phyloP scores from a whole-genome alignment of 176 grass and related monocot species.

The Oryza australiensis region DNA sequence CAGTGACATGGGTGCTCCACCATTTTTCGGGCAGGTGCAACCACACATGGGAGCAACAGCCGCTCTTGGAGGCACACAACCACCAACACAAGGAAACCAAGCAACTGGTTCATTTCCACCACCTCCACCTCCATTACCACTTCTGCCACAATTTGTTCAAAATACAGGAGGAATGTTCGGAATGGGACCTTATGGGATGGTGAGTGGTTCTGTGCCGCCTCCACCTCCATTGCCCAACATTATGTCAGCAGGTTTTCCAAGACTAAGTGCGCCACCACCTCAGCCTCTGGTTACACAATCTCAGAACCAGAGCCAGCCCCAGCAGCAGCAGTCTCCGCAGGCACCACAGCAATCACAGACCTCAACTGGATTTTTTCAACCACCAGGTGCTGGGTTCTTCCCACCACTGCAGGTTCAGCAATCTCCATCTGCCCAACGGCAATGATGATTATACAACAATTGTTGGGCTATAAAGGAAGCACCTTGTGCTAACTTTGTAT shows the following conservation, averaged over 20 bases:
- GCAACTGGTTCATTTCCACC: slow-evolving; percentile 52
- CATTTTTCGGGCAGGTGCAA: slow-evolving; percentile 54
- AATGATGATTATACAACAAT: slow-evolving; percentile 47
- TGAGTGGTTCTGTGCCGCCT: slow-evolving; percentile 49
- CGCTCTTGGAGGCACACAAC: slow-evolving; percentile 36
- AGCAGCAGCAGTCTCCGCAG: slow-evolving; percentile 67
- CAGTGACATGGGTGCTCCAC: slow-evolving; percentile 36
- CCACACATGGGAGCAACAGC: slow-evolving; percentile 45
- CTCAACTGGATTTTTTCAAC: slow-evolving; percentile 63
- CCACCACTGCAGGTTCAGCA: slow-evolving; percentile 69
- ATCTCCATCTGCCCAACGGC: slow-evolving; percentile 66
- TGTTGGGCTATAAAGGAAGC: slow-evolving; percentile 29
- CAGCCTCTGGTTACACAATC: slow-evolving; percentile 43
- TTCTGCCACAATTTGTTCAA: slow-evolving; percentile 62
- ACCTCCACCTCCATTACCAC: slow-evolving; percentile 56
- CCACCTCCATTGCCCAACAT: slow-evolving; percentile 52
- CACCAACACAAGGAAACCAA: slow-evolving; percentile 38
- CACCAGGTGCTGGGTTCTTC: slow-evolving; percentile 67
- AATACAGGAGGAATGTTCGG: slow-evolving; percentile 54
- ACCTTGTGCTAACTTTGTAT: slow-evolving; percentile 61
- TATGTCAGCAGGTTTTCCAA: slow-evolving; percentile 38
- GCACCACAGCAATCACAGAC: slow-evolving; percentile 50
- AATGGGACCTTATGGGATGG: slow-evolving; percentile 54
- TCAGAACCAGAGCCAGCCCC: slow-evolving; percentile 56
- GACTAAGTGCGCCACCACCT: slow-evolving; percentile 46